Evolutionary conservation across 2,329 filamentous ascomycete species (phyloP), one percentile per base, ranked within the genome.

Genomic region (Hypoxylon sp.): DNA sequence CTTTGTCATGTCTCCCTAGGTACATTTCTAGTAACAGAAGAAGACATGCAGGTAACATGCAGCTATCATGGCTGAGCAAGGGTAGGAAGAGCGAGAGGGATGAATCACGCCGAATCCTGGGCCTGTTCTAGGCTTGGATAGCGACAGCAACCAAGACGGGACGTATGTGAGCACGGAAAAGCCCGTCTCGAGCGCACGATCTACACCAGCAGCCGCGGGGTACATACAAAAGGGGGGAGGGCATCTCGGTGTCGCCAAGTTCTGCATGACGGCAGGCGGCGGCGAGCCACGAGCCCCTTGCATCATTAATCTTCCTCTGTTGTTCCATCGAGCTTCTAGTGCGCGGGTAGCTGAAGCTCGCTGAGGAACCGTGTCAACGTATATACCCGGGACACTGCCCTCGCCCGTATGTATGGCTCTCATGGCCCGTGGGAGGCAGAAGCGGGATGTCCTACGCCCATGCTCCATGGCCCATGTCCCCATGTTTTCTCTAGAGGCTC

Each of bases 301-400:
- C 62, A 64, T 65, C 51, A 48, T 56, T 33, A 37, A 51, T 29
- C 21, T 24, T 37, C 29, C 62, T 64, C 53, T 23, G 55, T 58
- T 55, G 52, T 66, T 62, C 64, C 52, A 66, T 65, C 20, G 43
- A 41, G 55, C 57, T 64, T 65, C 62, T 60, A 66, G 51, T 64
- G 54, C 37, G 45, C 56, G 60, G 55, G 51, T 62, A 54, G 20
- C 27, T 50, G 58, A 60, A 62, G 58, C 46, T 23, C 45, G 48
- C 24, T 31, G 27, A 29, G 31, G 27, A 37, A 26, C 37, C 42
- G 42, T 40, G 51, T 43, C 26, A 35, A 43, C 27, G 43, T 46
- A 49, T 55, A 59, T 60, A 55, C 54, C 52, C 43, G 49, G 31
- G 49, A 51, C 33, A 35, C 51, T 42, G 33, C 21, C 40, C 23